A percentile compares a stretch with the other conserved stretches of the same genome.
phyloP scores from a whole-genome alignment of 2,329 filamentous ascomycete genomes.

The Colletotrichum somersetense region DNA sequence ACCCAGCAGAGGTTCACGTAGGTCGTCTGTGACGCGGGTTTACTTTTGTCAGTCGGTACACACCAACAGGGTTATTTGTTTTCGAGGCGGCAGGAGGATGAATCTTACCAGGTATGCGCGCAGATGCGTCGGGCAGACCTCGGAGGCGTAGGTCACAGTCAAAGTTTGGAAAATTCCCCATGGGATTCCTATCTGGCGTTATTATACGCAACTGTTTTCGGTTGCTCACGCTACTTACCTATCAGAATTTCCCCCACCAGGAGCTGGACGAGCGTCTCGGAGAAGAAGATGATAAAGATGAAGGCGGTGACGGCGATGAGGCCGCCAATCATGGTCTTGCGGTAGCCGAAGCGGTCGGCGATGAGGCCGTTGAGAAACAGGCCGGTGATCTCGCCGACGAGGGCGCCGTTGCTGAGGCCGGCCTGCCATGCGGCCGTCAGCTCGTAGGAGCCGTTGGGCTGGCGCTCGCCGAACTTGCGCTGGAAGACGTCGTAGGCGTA shows the following conservation, averaged over 20 bases:
- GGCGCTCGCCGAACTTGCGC: conserved; percentile 54
- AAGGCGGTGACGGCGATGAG: conserved; percentile 56
- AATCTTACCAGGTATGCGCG: conserved; percentile 61
- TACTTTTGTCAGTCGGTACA: not conserved
- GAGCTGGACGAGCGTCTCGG: conserved; percentile 55
- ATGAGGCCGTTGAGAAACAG: conserved; percentile 63
- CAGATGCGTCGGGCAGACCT: conserved; percentile 59
- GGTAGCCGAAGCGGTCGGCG: conserved; percentile 61
- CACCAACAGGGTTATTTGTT: not conserved
- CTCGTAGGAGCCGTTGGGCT: conserved; percentile 56
- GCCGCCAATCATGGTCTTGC: conserved; percentile 60
- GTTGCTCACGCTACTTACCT: too few species aligned
- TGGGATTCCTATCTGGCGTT: conserved; percentile 52
- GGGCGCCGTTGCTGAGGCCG: conserved; percentile 61
- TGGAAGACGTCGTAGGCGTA: conserved; percentile 49
- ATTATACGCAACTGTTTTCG: too few species aligned
- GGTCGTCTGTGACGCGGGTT: conserved; percentile 49
- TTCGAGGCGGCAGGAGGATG: not conserved
- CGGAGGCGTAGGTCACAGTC: conserved; percentile 62
- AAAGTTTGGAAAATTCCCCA: conserved; percentile 63
- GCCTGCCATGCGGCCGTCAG: conserved; percentile 64
- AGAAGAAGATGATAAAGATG: conserved; percentile 64
- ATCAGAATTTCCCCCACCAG: conserved; percentile 61
- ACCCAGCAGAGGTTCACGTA: conserved; percentile 65
- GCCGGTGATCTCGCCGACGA: conserved; percentile 64